Base-by-base conservation (phyloP, 148 eudicot species). In the Chenopodium quinoa region DNA sequence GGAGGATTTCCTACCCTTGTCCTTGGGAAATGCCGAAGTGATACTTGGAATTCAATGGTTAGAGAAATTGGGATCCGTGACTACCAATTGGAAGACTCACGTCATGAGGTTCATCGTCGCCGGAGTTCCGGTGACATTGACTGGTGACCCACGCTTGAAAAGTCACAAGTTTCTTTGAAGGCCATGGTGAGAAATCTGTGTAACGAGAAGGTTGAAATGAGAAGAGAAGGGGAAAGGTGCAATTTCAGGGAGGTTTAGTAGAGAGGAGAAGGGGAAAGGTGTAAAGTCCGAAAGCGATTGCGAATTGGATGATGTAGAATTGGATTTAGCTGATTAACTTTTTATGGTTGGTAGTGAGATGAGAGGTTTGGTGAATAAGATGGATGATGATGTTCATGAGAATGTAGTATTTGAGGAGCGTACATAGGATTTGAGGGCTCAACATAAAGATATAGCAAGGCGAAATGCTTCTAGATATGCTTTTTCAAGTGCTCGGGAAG, bases 191-290 rank as follows among this genome's bases (percentile, higher is more conserved):
- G 32, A 31, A 31, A 31, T 31, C 1, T 31, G 32, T 31, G 32
- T 31, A 17, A 76, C 65, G 16, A 77, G 65, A 65, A 90, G 83
- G 68, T 72, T 86, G 13, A 85, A 88, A 44, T 82, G 83, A 76
- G 89, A 91, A 73, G 94, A 89, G 29, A 94, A 92, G 77, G 92
- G 94, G 68, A 92, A 92, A 86, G 87, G 80, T 62, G 85, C 81
- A 78, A 25, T 70, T 29, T 34, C 77, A 25, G 6, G 62, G 4
- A 56, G 62, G 62, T 17, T 56, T 56, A 56, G 62, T 56, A 56
- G 22, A 31, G 32, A 31, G 62, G 62, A 56, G 62, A 56, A 56
- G 62, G 62, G 62, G 62, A 56, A 56, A 56, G 62, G 62, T 14
- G 62, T 56, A 17, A 56, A 14, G 62, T 56, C 22, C 1, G 76